Conservation (phyloP, 2,329 filamentous ascomycete genomes). For the Macrophomina tecta region DNA sequence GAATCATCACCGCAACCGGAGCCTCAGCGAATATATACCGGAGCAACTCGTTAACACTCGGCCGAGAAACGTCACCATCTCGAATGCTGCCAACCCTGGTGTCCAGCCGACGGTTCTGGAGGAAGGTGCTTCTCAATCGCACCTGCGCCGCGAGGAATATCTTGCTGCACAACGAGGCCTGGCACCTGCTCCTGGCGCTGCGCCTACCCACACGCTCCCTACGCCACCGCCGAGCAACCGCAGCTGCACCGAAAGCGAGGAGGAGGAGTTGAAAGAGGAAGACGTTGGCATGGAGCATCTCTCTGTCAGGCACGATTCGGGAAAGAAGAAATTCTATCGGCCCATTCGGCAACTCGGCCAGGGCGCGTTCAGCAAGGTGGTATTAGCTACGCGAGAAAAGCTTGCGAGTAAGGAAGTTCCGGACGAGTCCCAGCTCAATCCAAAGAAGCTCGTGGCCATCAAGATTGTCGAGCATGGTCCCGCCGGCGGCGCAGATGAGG, state of each 20-base stretch:
- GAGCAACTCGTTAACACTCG: constrained; percentile 72
- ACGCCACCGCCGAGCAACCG: constrained; percentile 80
- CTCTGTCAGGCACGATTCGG: constrained; percentile 61
- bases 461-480: constrained; percentile 97
- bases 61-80: constrained; percentile 72
- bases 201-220: constrained; percentile 54
- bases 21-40: constrained; percentile 86
- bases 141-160: constrained; percentile 77
- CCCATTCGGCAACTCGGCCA: constrained; percentile 83
- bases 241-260: constrained; percentile 62
- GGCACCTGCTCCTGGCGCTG: constrained; percentile 33
- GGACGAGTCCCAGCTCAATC: constrained; percentile 61
- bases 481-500: constrained; percentile 89
- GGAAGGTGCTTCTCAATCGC: constrained; percentile 47
- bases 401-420: constrained; percentile 48
- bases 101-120: constrained; percentile 9
- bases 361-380: constrained; percentile 93
- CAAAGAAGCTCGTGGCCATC: constrained; percentile 87
- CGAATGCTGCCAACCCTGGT: constrained; percentile 39
- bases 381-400: constrained; percentile 83
- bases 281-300: constrained; percentile 50
- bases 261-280: constrained; percentile 52
- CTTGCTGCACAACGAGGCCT: constrained; percentile 80
- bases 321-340: constrained; percentile 79
- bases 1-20: constrained; percentile 74